Base-by-base conservation (phyloP, 257 asterid genomes). In the Mentha longifolia region DNA sequence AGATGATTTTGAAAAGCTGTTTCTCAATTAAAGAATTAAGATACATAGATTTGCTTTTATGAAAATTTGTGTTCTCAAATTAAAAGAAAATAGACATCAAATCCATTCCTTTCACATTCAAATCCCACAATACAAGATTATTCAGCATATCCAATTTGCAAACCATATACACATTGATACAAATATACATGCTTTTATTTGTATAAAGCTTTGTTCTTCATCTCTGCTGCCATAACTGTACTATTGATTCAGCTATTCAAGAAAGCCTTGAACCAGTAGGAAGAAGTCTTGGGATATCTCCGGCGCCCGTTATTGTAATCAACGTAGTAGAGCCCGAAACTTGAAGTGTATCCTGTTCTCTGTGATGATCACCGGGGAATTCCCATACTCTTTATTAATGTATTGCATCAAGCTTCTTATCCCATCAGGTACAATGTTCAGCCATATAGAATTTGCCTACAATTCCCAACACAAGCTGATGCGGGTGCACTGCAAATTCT, bases 401-500 rank as follows among this genome's bases (percentile, higher is more conserved):
- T 91, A 84, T 47, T 91, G 91, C 96, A 88, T 82, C 87, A 94
- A 74, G 62, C 85, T 81, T 81, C 97, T 84, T 28, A 94, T 86
- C 50, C 97, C 97, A 0, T 45, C 76, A 42, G 99, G 97, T 28
- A 94, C 99, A 42, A 94, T 88, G 76, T 80, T 87, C 77, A 94
- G 50, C 99, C 99, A 94, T 33, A 89, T 62, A 16, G 99, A 86
- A 70, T 86, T 83, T 57, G 99, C 97, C 97, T 93, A 88, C 51
- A 80, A 62, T 15, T 10, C n/a, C 19, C n/a, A 58, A 65, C 30
- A 59, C n/a, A n/a, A n/a, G n/a, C n/a, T n/a, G n/a, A n/a, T n/a
- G n/a, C n/a, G n/a, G n/a, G n/a, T n/a, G n/a, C n/a, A n/a, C n/a
- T n/a, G n/a, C n/a, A n/a, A n/a, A n/a, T n/a, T n/a, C n/a, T n/a